A percentile compares a stretch with the other conserved stretches of the same genome.
Evolutionary conservation across 345 rosid species (phyloP).

Genomic region (Acer campestre): DNA sequence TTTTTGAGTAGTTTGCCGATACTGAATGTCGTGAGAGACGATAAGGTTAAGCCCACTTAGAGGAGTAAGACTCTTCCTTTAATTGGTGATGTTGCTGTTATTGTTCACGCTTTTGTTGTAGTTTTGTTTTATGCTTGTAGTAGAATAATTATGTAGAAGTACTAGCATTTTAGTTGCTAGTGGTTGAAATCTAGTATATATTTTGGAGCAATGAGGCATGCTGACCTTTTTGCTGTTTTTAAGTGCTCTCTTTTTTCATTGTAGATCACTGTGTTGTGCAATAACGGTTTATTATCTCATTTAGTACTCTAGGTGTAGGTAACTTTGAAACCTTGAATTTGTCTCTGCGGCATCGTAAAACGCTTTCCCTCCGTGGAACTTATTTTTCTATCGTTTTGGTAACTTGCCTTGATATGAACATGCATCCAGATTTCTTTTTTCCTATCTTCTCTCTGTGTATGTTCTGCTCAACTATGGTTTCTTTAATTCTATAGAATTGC

Average conservation of each 20-base stretch:
- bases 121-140: slow-evolving; percentile 27
- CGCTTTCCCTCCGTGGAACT: not conserved
- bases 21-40: slow-evolving; percentile 80
- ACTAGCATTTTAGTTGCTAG: slow-evolving; percentile 23
- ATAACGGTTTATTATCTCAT: not conserved
- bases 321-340: not conserved
- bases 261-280: not conserved
- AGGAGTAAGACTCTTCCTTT: slow-evolving; percentile 42
- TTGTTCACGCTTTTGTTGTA: slow-evolving; percentile 21
- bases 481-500: not conserved
- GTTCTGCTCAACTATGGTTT: not conserved
- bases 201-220: slow-evolving; percentile 37
- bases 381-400: not conserved
- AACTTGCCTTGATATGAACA: slow-evolving; percentile 3
- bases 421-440: not conserved
- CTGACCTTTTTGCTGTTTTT: not conserved
- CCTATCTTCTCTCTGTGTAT: not conserved
- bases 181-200: slow-evolving; percentile 28
- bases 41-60: slow-evolving; percentile 79
- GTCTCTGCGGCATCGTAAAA: not conserved
- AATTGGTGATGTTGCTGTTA: slow-evolving; percentile 26
- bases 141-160: slow-evolving; percentile 32
- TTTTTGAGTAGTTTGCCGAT: slow-evolving; percentile 92
- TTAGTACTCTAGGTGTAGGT: not conserved
- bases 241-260: not conserved